A percentile compares a stretch with the other conserved stretches of the same genome.
Evolutionary conservation across 1,139 yeast species (phyloP).

Genomic region (Casaregolazyma suthepensis): DNA sequence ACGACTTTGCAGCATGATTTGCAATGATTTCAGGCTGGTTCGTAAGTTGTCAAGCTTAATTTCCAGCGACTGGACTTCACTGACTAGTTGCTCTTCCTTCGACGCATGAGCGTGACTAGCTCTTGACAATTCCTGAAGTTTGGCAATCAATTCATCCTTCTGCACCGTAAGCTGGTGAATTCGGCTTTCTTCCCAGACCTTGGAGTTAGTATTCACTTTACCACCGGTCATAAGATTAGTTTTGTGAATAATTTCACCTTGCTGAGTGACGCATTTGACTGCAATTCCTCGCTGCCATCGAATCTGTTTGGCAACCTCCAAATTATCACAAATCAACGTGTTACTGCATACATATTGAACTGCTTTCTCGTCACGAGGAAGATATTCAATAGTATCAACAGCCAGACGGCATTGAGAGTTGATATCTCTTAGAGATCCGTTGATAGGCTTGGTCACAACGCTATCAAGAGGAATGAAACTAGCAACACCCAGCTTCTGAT

Average conservation of each 20-base stretch:
- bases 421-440: conserved; percentile 49
- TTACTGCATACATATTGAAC: conserved; percentile 76
- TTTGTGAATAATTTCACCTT: conserved; percentile 79
- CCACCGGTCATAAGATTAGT: conserved; percentile 97
- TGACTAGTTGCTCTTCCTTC: conserved; percentile 51
- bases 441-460: conserved; percentile 56
- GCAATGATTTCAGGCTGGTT: conserved; percentile 47
- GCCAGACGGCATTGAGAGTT: conserved; percentile 53
- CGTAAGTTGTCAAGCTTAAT: conserved; percentile 48
- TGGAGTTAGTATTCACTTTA: conserved; percentile 28
- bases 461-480: conserved; percentile 87
- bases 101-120: conserved; percentile 47
- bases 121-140: conserved; percentile 46
- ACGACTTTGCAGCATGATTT: conserved; percentile 47
- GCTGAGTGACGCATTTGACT: conserved; percentile 70
- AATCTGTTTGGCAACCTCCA: conserved; percentile 61
- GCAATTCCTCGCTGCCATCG: conserved; percentile 61
- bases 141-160: conserved; percentile 55
- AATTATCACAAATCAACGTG: conserved; percentile 69
- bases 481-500: conserved; percentile 78
- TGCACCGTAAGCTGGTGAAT: conserved; percentile 49
- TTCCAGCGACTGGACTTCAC: conserved; percentile 52
- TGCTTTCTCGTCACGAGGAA: conserved; percentile 63
- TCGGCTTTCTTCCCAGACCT: conserved; percentile 69
- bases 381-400: conserved; percentile 65